A percentile compares a stretch with the other conserved stretches of the same genome.
Evolutionary conservation across 176 grass and related monocot genomes (phyloP).

Genomic region (Microstegium vimineum): DNA sequence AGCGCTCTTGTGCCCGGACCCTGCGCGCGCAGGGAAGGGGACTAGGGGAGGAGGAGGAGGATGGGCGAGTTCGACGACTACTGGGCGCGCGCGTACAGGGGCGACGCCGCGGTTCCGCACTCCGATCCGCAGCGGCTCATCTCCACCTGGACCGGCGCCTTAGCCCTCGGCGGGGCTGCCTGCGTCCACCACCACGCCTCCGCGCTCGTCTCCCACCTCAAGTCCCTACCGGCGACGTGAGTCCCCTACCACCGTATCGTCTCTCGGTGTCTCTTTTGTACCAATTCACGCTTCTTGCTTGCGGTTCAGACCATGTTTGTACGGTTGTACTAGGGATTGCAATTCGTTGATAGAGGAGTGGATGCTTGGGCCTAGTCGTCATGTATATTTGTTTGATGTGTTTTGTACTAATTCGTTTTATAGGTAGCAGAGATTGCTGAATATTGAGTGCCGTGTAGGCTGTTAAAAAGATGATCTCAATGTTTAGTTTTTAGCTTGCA

Average conservation of each 20-base stretch:
- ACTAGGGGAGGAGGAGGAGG: not conserved
- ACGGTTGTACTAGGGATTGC: not conserved
- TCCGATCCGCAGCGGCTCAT: conserved; percentile 62
- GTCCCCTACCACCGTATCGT: not conserved
- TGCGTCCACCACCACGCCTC: conserved; percentile 72
- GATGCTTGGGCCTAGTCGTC: not conserved
- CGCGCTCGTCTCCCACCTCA: conserved; percentile 39
- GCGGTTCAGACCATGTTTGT: not conserved
- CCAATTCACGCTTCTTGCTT: not conserved
- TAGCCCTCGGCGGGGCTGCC: conserved; percentile 65
- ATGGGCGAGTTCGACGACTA: conserved; percentile 73
- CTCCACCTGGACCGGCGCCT: conserved; percentile 60
- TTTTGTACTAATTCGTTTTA: not conserved
- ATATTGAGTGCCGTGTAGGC: not conserved
- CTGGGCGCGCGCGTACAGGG: conserved; percentile 68
- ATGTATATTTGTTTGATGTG: not conserved
- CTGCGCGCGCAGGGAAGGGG: not conserved
- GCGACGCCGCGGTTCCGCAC: conserved; percentile 83
- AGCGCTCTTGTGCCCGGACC: not conserved
- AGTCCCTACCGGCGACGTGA: conserved; percentile 33
- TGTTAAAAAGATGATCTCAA: not conserved
- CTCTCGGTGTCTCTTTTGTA: not conserved
- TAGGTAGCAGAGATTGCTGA: not conserved
- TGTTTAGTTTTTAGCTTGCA: not conserved
- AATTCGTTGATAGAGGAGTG: not conserved